A percentile compares a stretch with the other conserved stretches of the same genome.
phyloP scores from a whole-genome alignment of 345 rosid species.

The Cardiospermum halicacabum region DNA sequence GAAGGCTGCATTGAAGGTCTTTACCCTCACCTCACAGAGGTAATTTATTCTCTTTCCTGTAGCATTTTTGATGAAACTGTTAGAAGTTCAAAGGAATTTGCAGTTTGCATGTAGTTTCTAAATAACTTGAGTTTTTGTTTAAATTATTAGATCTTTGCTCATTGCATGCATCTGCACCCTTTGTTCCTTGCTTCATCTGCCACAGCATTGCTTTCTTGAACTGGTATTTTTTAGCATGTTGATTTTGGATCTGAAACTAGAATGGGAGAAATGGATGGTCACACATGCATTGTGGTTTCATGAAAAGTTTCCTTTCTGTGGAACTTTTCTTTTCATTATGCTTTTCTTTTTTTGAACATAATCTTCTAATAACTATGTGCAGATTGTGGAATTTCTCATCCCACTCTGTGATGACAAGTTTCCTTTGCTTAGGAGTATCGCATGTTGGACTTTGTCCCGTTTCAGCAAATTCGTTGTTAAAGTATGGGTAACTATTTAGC shows the following conservation, averaged over 20 bases:
- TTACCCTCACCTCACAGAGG: constrained; percentile 81
- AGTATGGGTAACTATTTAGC: constrained; percentile 36
- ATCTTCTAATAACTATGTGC: constrained; percentile 23
- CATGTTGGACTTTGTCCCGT: constrained; percentile 98
- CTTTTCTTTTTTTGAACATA: constrained; percentile 1
- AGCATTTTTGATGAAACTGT: constrained; percentile 8
- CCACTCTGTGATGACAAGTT: constrained; percentile 92
- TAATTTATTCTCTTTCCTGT: constrained; percentile 14
- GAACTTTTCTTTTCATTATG: neutral
- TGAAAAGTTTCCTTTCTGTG: neutral
- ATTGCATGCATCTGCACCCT: neutral
- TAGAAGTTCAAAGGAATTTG: neutral
- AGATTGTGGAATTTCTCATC: constrained; percentile 85
- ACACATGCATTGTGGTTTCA: neutral
- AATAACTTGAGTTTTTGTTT: neutral
- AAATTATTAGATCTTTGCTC: neutral
- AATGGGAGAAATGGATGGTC: neutral
- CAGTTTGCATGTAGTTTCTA: neutral
- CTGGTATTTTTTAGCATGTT: neutral
- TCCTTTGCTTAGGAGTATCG: constrained; percentile 86
- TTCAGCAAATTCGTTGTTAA: constrained; percentile 94
- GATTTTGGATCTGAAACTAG: neutral
- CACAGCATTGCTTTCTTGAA: neutral
- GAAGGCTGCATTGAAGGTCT: constrained; percentile 97
- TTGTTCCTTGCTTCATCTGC: neutral